Evolutionary conservation across 768 basidiomycete species (phyloP).

Genomic region (Mycena olivaceomarginata): DNA sequence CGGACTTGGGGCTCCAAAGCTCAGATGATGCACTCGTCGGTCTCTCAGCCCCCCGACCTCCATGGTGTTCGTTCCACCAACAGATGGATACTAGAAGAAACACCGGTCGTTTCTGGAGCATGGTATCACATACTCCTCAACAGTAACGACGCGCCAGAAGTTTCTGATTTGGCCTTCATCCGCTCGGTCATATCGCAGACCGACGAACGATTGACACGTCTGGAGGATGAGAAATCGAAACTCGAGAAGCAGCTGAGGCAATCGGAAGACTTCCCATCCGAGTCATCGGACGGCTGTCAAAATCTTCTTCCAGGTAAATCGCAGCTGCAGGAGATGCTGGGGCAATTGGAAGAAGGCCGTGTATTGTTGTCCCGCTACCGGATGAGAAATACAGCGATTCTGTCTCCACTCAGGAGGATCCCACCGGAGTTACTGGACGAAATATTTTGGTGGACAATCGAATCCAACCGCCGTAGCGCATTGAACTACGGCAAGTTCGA

Average conservation of each 20-base stretch:
- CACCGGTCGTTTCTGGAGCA: neutral
- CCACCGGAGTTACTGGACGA: constrained; percentile 26
- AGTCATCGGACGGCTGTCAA: too few species aligned
- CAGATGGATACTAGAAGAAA: too few species aligned
- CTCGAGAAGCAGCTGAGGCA: constrained; percentile 3
- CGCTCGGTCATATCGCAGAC: neutral
- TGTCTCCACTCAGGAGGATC: constrained; percentile 21
- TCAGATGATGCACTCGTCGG: too few species aligned
- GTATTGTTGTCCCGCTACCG: neutral
- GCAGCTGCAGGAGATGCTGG: too few species aligned
- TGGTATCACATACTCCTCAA: neutral
- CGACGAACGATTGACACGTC: neutral
- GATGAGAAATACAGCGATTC: neutral
- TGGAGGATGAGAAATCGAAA: constrained; percentile 22
- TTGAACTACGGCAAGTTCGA: neutral
- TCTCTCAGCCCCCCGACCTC: too few species aligned
- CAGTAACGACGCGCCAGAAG: neutral
- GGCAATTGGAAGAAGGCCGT: neutral
- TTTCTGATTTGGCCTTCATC: neutral
- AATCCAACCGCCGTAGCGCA: neutral
- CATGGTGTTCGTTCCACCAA: too few species aligned
- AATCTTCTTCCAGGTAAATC: too few species aligned
- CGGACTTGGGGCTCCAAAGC: too few species aligned
- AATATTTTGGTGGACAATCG: constrained; percentile 19
- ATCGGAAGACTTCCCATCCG: neutral